Conservation (phyloP, 139 green algal species). For the Trebouxia sp. region DNA sequence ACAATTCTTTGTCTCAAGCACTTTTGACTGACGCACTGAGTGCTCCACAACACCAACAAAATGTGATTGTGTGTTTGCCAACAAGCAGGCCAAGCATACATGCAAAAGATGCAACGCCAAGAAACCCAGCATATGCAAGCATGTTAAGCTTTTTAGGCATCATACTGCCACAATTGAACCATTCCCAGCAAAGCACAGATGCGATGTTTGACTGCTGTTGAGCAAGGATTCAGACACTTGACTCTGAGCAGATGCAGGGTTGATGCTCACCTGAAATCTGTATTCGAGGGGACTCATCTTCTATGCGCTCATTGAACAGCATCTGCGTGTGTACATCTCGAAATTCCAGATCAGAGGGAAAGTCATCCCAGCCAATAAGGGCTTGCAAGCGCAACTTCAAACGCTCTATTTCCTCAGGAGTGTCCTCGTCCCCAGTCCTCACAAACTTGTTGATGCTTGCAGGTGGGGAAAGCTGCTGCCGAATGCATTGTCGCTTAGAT, state of each 20-base stretch:
- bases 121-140: not conserved
- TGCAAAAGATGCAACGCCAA: too few relatives aligned
- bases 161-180: not conserved
- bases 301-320: constrained; percentile 11
- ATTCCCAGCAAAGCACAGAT: too few relatives aligned
- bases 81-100: constrained; percentile 1
- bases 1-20: too few relatives aligned
- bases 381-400: constrained; percentile 14
- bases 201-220: too few relatives aligned
- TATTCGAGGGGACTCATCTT: not conserved
- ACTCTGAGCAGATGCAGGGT: not conserved
- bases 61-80: not conserved
- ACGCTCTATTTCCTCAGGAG: constrained; percentile 7
- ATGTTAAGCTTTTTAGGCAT: not conserved
- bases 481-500: constrained; percentile 17
- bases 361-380: constrained; percentile 10
- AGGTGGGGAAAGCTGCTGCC: constrained; percentile 4
- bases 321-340: constrained; percentile 11
- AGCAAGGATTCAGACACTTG: not conserved
- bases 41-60: not conserved
- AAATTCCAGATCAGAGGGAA: not conserved
- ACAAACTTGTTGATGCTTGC: not conserved
- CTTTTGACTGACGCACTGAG: not conserved
- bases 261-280: not conserved
- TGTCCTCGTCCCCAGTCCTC: constrained; percentile 2